Evolutionary conservation across 202 grass and related monocot genomes (phyloP), one percentile per base, ranked within the genome.

Genomic region (Zizania palustris): DNA sequence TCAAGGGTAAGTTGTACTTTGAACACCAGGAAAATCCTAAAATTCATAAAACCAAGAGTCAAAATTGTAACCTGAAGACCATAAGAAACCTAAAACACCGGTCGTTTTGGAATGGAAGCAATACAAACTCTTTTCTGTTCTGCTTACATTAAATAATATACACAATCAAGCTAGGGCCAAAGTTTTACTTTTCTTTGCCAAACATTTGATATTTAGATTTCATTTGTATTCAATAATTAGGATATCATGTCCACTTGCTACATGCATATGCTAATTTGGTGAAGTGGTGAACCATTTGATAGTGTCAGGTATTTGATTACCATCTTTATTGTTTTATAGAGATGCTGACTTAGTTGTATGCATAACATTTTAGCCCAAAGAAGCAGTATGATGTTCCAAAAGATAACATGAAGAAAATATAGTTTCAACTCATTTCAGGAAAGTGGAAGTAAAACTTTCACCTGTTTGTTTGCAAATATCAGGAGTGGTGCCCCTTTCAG

Each of bases 391-490:
- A 8, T 51, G 10, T 44, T 60, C 64, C 8, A 54, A 60, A 53
- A 16, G 28, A 51, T 44, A 60, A 41, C 41, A 59, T 28, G 19
- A 13, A 73, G 45, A 66, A 72, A 82, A 5, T 54, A 54, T 40
- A 19, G 9, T 22, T 77, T 39, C 41, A 77, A 66, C 14, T 8
- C 10, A 71, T 71, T 20, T n/a, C 19, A 82, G 42, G 37, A 78
- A 71, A 72, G 7, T 51, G 41, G 37, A 82, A 78, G 13, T 39
- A 45, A 68, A 20, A 44, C 9, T 16, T 53, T 77, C 65, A 97
- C 91, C 91, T 97, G 91, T 72, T 97, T 97, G 37, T 97, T 97
- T 62, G 91, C 88, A 78, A 93, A 78, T 80, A 97, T 85, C 40
- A 93, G 63, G 45, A 97, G 65, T 21, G 94, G 94, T 84, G 94